Evolutionary conservation across 192 early-diverging fungal genomes (phyloP), one percentile per base, ranked within the genome.

Genomic region (Gonapodya sp.): DNA sequence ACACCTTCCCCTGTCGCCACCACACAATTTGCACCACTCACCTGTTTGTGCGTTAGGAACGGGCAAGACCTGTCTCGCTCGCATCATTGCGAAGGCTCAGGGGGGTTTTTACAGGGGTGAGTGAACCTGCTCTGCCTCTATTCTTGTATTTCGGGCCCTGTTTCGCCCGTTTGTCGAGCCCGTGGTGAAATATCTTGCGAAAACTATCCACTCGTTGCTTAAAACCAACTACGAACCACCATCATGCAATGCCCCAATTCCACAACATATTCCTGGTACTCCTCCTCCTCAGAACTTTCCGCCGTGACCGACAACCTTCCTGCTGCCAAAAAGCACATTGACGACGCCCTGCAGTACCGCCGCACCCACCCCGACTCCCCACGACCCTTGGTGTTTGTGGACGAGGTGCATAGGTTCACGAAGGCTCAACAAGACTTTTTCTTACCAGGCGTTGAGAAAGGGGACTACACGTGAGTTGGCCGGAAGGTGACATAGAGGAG

Each of bases 351-450:
- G 8, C 8, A 2, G 8, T 31, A 32, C 75, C 16, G 34, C 8
- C 18, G 75, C 16, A 34, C 31, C 18, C 75, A 77, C 75, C 31
- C 75, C 8, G 75, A 77, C 31, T 16, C 8, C 34, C 89, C 86
- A 79, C 86, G 89, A 31, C 91, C 93, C 0, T 91, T 96, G 73
- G 81, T 96, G 18, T 95, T 96, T 85, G 78, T 96, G 33, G 95
- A 96, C 84, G 95, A 95, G 79, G 94, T 96, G 32, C 95, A 96
- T 85, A 88, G 95, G 31, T 96, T 96, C 83, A 96, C 91, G 31
- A 95, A 95, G 83, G 87, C 91, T 14, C 95, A 96, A 82, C 95
- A 96, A 79, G 95, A 96, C 81, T 82, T 95, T 0, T 94, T 96
- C 79, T 84, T 96, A 34, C 93, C 93, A 0, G 86, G 87, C 82